Evolutionary conservation across 805 yeast genomes (phyloP), one percentile per base, ranked within the genome.

Genomic region (Saturnispora hagleri): DNA sequence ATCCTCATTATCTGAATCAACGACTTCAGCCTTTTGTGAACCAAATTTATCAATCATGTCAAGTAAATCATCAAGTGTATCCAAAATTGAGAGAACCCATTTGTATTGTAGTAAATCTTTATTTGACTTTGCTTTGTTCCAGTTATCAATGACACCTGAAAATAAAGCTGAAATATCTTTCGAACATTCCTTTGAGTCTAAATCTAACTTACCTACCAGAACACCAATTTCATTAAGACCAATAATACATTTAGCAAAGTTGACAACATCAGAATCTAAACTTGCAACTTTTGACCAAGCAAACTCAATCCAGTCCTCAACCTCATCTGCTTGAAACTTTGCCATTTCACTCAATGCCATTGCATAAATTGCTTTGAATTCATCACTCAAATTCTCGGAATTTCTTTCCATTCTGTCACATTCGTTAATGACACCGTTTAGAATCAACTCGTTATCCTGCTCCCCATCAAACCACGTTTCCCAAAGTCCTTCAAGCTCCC

Each of bases 401-500:
- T 74, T 73, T 62, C 90, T 73, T 57, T 89, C 72, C 34, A 89
- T 64, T 47, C 95, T 70, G 61, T 91, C 97, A 69, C 96, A 86
- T 64, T 91, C 97, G 60, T 90, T 96, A n/a, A 91, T 77, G 4
- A 90, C 75, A 24, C 97, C 97, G 60, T 89, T 86, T 53, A 86
- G 63, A 35, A 86, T 75, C 54, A 81, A 68, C 61, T 83, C 86
- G 56, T 77, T 79, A 22, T 82, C 84, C 52, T 77, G 77, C 4
- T 76, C 80, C 2, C 84, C 73, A 4, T 70, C 64, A 42, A 69
- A 60, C 67, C 79, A 87, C 3, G 87, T 81, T 15, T 71, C 68
- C 85, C 90, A 88, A 41, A 90, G 69, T 1, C 86, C 95, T 53
- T 68, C 70, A 53, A 90, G 68, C 64, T 89, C 96, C 6, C 81